Evolutionary conservation across 495 filamentous ascomycete species (phyloP), one percentile per base, ranked within the genome.

Genomic region (Penicillium ucsense): DNA sequence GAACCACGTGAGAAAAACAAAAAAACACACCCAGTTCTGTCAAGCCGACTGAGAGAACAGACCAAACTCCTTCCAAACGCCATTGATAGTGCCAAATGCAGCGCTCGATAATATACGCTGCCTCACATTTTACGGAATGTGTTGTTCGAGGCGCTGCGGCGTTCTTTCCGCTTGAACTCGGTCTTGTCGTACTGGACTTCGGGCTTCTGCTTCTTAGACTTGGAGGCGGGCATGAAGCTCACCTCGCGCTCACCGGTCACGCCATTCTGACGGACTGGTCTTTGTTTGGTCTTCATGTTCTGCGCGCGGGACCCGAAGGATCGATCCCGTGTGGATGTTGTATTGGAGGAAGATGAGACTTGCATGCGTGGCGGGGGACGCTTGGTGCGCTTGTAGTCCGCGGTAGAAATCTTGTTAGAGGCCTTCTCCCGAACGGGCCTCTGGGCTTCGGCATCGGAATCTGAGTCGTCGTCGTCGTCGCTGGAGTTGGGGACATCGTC

Each of bases 221-320:
- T 82, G 36, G 67, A 73, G 35, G 74, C 70, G 12, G 86, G 86
- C 46, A 81, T 80, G 71, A 96, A 97, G 12, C 88, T 88, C 42
- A 97, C 70, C 62, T 92, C 80, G 56, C 84, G 76, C 64, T 96
- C 94, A 7, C 94, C 92, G 28, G 86, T 80, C 3, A 85, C 77
- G 12, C 79, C 78, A 36, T 73, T 70, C 3, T 63, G 65, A 28
- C 72, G 70, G 3, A 51, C 39, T 46, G 75, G 77, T 31, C 60
- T 66, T 33, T 71, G 56, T 40, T 75, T 77, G 0, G 60, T 57
- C 37, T 70, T 73, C 57, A 76, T 69, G 32, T 71, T 70, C 36
- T 78, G 72, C 2, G 75, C 74, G 31, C 88, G 79, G 0, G 85
- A 79, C 5, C 84, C 89, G 45, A 97, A 84, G 4, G 86, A 83